Conservation (phyloP, 768 basidiomycete species). For the Leucosporidium scottii region DNA sequence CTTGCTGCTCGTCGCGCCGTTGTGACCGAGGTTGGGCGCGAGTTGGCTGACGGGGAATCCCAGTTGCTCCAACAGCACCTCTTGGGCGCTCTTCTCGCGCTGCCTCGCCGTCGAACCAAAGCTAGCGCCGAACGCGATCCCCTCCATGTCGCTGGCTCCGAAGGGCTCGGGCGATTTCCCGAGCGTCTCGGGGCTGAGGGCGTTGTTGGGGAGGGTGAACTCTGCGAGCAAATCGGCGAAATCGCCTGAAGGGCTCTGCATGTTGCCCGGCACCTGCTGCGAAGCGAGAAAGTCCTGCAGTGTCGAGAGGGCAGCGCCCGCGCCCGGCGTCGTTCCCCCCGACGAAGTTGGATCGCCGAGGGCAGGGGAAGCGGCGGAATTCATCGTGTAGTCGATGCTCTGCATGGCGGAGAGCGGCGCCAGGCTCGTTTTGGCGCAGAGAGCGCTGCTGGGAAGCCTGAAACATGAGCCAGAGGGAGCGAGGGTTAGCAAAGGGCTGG, state of each 20-base stretch:
- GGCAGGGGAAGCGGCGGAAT: too few species aligned
- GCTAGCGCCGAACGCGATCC: background rate
- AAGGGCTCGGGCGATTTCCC: background rate
- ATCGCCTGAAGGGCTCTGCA: background rate
- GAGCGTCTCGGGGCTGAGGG: conserved; percentile 1
- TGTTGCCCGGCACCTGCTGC: background rate
- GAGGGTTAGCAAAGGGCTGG: too few species aligned
- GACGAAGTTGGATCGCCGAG: too few species aligned
- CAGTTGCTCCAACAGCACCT: background rate
- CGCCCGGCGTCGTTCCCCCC: too few species aligned
- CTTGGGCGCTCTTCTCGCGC: background rate
- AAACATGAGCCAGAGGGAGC: too few species aligned
- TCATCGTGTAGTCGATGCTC: too few species aligned
- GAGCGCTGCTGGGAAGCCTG: too few species aligned
- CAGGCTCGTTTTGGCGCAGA: too few species aligned
- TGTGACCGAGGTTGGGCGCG: too few species aligned
- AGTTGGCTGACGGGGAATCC: background rate
- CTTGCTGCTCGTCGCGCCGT: background rate
- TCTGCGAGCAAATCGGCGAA: background rate
- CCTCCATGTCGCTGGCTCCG: background rate
- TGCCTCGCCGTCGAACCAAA: background rate
- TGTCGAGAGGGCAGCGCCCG: background rate
- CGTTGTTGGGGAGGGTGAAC: background rate
- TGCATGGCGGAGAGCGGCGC: too few species aligned
- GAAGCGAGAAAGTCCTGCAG: conserved; percentile 1